Conservation (phyloP, 495 filamentous ascomycete species). For the Aspergillus haitiensis region DNA sequence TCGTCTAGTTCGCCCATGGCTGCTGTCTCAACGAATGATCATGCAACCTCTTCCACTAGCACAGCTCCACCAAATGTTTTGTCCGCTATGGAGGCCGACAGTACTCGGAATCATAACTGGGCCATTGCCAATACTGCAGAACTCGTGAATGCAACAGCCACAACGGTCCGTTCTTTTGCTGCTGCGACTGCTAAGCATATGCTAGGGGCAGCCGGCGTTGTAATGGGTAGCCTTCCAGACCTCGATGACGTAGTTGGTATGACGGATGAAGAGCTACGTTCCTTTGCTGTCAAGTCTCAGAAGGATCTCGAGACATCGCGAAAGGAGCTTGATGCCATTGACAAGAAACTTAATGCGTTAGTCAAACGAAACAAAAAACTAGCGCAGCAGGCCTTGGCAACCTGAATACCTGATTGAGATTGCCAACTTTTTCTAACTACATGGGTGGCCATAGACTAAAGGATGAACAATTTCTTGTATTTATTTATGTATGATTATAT, state of each 20-base stretch:
- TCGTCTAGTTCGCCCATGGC: conserved; percentile 30
- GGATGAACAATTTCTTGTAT: background rate
- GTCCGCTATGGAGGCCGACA: conserved; percentile 48
- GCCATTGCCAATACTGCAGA: conserved; percentile 46
- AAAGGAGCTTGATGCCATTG: conserved; percentile 45
- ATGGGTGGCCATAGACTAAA: background rate
- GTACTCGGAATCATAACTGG: conserved; percentile 46
- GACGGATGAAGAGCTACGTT: conserved; percentile 44
- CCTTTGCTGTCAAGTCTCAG: conserved; percentile 39
- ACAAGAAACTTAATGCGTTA: conserved; percentile 48
- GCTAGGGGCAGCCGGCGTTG: conserved; percentile 38
- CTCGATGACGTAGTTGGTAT: conserved; percentile 46
- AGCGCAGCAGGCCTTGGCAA: conserved; percentile 42
- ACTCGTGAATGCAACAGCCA: conserved; percentile 43
- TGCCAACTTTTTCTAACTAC: background rate
- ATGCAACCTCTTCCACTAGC: conserved; percentile 2
- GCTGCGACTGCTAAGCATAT: conserved; percentile 46
- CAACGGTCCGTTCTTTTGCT: conserved; percentile 45
- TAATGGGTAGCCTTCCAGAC: conserved; percentile 34
- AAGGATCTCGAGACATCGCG: conserved; percentile 45
- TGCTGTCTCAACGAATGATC: conserved; percentile 26
- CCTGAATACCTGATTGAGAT: conserved; percentile 2
- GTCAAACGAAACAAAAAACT: conserved; percentile 53
- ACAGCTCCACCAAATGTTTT: conserved; percentile 41
- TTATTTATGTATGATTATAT: background rate